A percentile compares a stretch with the other conserved stretches of the same genome.
These are phyloP conservation scores for Solanum chacoense DNA, from an alignment of 305 asterid genomes.

Conservation along the genomic window DNA sequence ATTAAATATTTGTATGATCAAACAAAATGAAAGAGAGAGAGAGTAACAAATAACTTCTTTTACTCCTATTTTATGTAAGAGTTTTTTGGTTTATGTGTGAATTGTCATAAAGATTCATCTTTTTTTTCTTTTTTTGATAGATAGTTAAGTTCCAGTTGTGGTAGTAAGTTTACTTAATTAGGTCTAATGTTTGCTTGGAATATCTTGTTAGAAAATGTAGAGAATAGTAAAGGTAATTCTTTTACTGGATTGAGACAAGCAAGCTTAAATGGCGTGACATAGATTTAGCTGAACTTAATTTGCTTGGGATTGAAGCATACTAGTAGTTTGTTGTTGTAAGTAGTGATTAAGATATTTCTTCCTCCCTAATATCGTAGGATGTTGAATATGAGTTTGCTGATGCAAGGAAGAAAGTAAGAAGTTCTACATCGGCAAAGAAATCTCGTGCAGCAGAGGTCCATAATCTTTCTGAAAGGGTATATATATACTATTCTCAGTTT, in stretches of 20 bases:
- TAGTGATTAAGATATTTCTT: background rate
- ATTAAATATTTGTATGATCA: background rate
- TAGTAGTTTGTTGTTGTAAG: background rate
- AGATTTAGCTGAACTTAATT: background rate
- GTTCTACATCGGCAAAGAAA: slow-evolving; percentile 54
- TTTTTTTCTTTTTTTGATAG: background rate
- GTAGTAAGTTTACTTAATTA: background rate
- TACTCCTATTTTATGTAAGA: background rate
- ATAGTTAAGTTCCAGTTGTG: background rate
- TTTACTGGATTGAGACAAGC: background rate
- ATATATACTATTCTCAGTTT: slow-evolving; percentile 12
- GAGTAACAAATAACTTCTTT: background rate
- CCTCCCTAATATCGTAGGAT: slow-evolving; percentile 25
- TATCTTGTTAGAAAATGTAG: background rate
- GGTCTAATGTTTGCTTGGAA: background rate
- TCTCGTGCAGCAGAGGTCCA: slow-evolving; percentile 95
- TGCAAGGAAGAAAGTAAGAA: slow-evolving; percentile 32
- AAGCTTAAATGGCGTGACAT: background rate
- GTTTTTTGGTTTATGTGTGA: background rate
- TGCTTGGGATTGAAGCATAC: background rate
- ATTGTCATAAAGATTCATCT: background rate
- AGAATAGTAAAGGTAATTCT: background rate
- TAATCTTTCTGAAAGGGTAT: slow-evolving; percentile 82
- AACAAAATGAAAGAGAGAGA: too few relatives aligned
- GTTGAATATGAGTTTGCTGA: slow-evolving; percentile 41